Conservation (phyloP, 2,329 filamentous ascomycete species). For the Pseudogymnoascus sp. region DNA sequence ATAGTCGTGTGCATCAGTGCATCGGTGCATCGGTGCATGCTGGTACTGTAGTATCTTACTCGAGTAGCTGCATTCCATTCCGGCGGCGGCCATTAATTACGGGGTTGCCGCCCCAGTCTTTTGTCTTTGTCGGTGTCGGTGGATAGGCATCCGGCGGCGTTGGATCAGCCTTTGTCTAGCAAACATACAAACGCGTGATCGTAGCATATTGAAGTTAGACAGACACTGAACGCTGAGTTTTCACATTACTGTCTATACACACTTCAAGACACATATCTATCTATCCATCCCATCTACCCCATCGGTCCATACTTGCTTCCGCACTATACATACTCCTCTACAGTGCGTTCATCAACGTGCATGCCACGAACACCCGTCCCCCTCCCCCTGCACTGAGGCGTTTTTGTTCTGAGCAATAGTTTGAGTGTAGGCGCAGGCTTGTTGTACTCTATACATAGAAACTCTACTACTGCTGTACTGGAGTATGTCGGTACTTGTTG, state of each 20-base stretch:
- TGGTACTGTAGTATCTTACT: not conserved
- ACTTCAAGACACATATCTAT: too few relatives aligned
- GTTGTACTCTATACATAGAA: slow-evolving; percentile 2
- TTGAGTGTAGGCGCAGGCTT: not conserved
- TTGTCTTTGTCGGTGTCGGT: not conserved
- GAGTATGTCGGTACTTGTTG: not conserved
- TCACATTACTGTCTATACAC: too few relatives aligned
- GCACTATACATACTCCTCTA: not conserved
- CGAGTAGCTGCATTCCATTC: not conserved
- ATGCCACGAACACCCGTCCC: not conserved
- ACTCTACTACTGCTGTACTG: not conserved
- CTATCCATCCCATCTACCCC: not conserved
- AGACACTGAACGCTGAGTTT: not conserved
- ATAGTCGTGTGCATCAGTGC: not conserved
- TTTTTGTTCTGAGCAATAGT: not conserved
- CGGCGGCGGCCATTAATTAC: not conserved
- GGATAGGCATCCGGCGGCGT: not conserved
- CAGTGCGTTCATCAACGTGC: not conserved
- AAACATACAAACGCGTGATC: not conserved
- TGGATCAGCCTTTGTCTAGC: not conserved
- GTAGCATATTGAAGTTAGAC: not conserved
- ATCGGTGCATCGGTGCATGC: not conserved
- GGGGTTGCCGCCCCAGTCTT: not conserved
- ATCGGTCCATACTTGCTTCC: not conserved
- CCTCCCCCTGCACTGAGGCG: not conserved